These are phyloP conservation scores for Leishmania arabica DNA, from an alignment of 208 protist genomes.

Conservation along the genomic window DNA sequence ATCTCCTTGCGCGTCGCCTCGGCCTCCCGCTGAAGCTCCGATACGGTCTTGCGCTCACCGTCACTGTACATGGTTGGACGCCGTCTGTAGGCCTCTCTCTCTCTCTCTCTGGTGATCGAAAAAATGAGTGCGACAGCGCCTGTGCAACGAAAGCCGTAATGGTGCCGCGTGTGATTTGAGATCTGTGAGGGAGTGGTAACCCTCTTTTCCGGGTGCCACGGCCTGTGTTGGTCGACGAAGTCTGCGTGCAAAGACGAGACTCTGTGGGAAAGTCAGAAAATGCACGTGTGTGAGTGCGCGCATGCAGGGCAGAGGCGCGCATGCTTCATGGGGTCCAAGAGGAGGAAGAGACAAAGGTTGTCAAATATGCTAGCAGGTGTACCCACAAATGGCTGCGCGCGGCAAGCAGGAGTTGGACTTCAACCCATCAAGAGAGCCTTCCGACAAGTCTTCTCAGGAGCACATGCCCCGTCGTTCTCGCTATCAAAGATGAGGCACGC, in stretches of 20 bases:
- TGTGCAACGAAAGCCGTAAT: neutral
- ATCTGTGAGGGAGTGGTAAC: neutral
- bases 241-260: neutral
- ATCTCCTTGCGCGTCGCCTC: slow-evolving; percentile 63
- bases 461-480: neutral
- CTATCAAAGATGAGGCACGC: neutral
- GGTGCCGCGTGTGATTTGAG: neutral
- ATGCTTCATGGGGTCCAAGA: neutral
- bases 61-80: slow-evolving; percentile 76
- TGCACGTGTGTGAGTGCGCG: neutral
- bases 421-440: neutral
- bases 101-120: neutral
- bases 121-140: neutral
- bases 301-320: neutral
- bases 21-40: slow-evolving; percentile 79
- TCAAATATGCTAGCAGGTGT: too few species aligned
- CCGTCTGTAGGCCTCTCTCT: neutral
- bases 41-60: slow-evolving; percentile 84
- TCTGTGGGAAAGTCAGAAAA: neutral
- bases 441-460: neutral
- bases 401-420: neutral
- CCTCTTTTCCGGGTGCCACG: neutral
- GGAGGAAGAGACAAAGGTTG: neutral
- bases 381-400: neutral
- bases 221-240: too few species aligned